Conservation (phyloP, 202 grass and related monocot genomes). For the Zizania palustris region DNA sequence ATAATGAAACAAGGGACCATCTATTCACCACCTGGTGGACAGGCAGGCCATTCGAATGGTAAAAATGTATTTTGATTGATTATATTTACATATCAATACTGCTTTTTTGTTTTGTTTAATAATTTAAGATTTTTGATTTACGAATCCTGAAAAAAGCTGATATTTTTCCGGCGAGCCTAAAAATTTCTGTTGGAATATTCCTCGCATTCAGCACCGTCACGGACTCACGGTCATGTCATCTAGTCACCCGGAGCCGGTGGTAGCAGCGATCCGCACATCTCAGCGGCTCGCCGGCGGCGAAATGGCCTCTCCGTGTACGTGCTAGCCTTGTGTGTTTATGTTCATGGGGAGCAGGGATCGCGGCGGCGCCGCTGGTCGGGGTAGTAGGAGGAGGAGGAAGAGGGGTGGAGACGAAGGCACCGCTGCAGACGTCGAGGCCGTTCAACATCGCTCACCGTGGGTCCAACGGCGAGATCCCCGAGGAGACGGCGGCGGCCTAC, state of each 20-base stretch:
- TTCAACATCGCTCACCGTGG: conserved; percentile 63
- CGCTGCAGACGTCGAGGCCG: conserved; percentile 46
- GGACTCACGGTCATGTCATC: too few species aligned
- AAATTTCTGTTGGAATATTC: background rate
- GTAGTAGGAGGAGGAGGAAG: background rate
- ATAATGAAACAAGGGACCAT: background rate
- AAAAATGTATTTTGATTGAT: too few species aligned
- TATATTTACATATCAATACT: too few species aligned
- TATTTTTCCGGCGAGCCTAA: too few species aligned
- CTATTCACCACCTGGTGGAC: background rate
- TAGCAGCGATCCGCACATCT: background rate
- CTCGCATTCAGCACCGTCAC: background rate
- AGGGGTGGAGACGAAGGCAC: background rate
- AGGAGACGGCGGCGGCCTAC: conserved; percentile 59
- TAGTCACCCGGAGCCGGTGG: background rate
- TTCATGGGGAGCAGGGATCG: conserved; percentile 4
- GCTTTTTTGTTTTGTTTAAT: too few species aligned
- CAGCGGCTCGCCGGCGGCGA: background rate
- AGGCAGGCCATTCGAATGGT: too few species aligned
- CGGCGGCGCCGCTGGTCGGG: conserved; percentile 19
- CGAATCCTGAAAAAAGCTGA: too few species aligned
- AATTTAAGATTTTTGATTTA: too few species aligned
- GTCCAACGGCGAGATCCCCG: conserved; percentile 55
- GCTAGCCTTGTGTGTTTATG: background rate
- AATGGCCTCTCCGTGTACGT: conserved; percentile 6